Evolutionary conservation across 2,329 filamentous ascomycete species (phyloP), one percentile per base, ranked within the genome.

Genomic region (Aspergillus tubingensis): DNA sequence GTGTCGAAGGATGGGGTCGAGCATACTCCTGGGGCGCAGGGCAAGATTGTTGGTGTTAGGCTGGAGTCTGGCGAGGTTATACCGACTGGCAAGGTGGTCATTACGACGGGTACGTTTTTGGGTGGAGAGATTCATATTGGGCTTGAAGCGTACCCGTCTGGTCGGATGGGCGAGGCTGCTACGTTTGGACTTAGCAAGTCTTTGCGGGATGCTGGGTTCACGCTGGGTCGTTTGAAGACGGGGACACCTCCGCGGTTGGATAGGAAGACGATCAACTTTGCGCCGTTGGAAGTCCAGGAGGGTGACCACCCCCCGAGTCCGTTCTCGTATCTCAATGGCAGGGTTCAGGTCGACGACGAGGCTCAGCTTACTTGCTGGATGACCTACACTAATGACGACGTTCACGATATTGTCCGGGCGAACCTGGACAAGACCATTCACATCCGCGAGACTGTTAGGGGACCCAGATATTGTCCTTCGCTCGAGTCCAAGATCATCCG

Each of bases 381-480:
- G 59, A 97, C 94, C 1, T 87, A 93, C 71, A 99, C 95, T 23
- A 98, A 96, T 71, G 82, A 88, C 52, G 85, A 82, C 5, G 88
- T 92, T 0, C 95, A 99, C 76, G 86, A 91, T 15, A 85, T 99
- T 53, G 89, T 97, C 61, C 87, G 92, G 49, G 86, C 86, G 6
- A 97, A 98, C 71, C 85, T 99, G n/a, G 90, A 96, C 72, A 96
- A 96, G 73, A 96, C 92, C 0, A 91, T 99, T 38, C 95, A 99
- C 73, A 98, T 99, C 64, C 88, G 95, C 23, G 95, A 99, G 76
- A 94, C 92, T 0, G 91, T 99, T 55, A 95, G 92, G 71, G 95
- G 95, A 0, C 95, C 95, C 1, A 85, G 95, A 62, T 99, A 99
- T 73, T 99, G 95, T 70, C 95, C 95, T 2, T 98, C 94, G 0